Evolutionary conservation across 2,329 filamentous ascomycete genomes (phyloP), one percentile per base, ranked within the genome.

Genomic region (Didymella sp.): DNA sequence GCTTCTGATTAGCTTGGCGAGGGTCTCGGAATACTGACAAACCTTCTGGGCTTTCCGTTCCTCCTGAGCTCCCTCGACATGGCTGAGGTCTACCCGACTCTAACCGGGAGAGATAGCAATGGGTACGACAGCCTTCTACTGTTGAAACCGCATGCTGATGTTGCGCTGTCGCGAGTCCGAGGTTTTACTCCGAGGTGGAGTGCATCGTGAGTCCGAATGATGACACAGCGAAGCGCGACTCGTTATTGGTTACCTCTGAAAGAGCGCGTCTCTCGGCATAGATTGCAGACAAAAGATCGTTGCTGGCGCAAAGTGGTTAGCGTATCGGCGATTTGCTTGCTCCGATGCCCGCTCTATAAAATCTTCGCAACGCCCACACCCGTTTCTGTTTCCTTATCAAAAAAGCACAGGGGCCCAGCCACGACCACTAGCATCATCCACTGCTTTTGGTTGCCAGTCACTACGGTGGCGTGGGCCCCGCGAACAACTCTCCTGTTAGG

Each of bases 371-470:
- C 46, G 28, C 51, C 56, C 51, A 48, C 51, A 54, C 51, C 61
- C 58, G 17, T 76, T 80, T 79, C 76, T 79, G 76, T 77, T 76
- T 77, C 76, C 58, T 65, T 56, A 84, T 83, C 81, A 86, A 87
- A 87, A 86, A 85, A 71, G 71, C 72, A 48, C 62, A 64, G 83
- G 79, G 83, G 84, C 79, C 84, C 82, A 84, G 87, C 87, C 87
- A 89, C 87, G 87, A 88, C 86, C 84, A 79, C 82, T 64, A 71
- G 68, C 83, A 85, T 82, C 79, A 78, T 77, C 74, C 75, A 76
- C 77, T 76, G 82, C 86, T 84, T 80, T 69, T 81, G 84, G 86
- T 88, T 89, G 87, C 87, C 87, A 88, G 86, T 82, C 81, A 78
- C 78, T 76, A 68, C 76, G 79, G 79, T 80, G 81, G 81, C 78